These are phyloP conservation scores for Naganishia randhawae DNA, from an alignment of 768 basidiomycete species.

Conservation along the genomic window DNA sequence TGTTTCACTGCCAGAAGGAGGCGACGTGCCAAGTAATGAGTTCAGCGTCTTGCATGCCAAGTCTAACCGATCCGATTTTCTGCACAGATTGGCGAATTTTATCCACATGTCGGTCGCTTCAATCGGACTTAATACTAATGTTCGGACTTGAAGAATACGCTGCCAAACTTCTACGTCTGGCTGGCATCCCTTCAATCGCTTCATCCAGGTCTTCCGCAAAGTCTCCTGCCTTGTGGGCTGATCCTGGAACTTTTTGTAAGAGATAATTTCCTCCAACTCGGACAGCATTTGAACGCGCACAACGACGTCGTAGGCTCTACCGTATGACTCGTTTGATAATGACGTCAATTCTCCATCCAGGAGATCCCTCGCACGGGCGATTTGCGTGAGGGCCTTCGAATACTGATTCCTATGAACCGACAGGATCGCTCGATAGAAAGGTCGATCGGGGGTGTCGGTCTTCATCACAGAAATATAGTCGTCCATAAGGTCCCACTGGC, in stretches of 20 bases:
- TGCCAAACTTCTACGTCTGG: conserved; percentile 99
- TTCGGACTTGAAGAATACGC: conserved; percentile 89
- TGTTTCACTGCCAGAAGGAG: conserved; percentile 36
- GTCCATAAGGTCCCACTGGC: conserved; percentile 98
- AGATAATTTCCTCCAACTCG: conserved; percentile 94
- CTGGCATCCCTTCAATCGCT: conserved; percentile 92
- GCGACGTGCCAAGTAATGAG: conserved; percentile 65
- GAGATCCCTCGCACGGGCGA: conserved; percentile 85
- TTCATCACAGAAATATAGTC: conserved; percentile 93
- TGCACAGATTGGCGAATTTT: conserved; percentile 95
- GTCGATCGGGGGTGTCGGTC: conserved; percentile 82
- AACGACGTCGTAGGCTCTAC: conserved; percentile 93
- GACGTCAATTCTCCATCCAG: conserved; percentile 86
- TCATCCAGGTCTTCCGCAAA: conserved; percentile 96
- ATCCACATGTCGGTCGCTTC: conserved; percentile 98
- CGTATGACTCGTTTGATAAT: conserved; percentile 91
- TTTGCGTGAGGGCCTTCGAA: conserved; percentile 79
- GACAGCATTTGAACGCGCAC: conserved; percentile 98
- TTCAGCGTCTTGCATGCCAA: conserved; percentile 96
- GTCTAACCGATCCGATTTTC: conserved; percentile 89
- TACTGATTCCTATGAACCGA: conserved; percentile 96
- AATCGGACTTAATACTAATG: conserved; percentile 84
- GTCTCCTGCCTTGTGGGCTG: conserved; percentile 86
- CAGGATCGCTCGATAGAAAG: conserved; percentile 93
- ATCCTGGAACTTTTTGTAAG: conserved; percentile 89